Evolutionary conservation across 2,329 filamentous ascomycete genomes (phyloP).

Genomic region (Colletotrichum siamense): DNA sequence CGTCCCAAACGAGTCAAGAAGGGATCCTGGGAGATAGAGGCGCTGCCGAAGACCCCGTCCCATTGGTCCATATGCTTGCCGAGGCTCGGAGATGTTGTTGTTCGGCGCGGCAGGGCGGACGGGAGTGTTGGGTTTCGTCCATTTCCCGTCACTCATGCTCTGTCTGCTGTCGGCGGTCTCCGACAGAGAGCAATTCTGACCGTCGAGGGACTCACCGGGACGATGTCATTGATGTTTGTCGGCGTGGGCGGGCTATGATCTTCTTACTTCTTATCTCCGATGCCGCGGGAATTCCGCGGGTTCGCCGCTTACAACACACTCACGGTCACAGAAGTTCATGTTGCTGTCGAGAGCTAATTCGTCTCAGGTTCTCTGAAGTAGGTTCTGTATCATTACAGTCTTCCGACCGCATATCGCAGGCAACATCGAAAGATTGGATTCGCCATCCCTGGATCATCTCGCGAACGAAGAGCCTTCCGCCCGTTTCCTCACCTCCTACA

Average conservation of each 20-base stretch:
- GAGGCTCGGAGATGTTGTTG: constrained; percentile 12
- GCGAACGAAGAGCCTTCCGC: neutral
- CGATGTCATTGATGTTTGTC: neutral
- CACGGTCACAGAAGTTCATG: neutral
- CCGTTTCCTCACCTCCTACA: neutral
- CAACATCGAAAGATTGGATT: neutral
- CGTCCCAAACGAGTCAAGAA: neutral
- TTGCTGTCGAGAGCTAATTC: neutral
- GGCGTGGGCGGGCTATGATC: neutral
- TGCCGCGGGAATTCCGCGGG: neutral
- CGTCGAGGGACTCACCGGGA: neutral
- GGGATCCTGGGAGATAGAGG: neutral
- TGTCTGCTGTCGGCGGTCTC: constrained; percentile 11
- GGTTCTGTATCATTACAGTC: neutral
- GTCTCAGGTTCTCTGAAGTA: neutral
- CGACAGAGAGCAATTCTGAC: neutral
- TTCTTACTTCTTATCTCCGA: neutral
- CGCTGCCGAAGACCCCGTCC: neutral
- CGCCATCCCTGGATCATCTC: neutral
- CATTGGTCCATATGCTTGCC: constrained; percentile 8
- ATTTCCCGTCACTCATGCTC: neutral
- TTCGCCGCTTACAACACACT: neutral
- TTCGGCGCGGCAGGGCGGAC: neutral
- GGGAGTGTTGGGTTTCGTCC: neutral
- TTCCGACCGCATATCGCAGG: neutral